Evolutionary conservation across 176 grass and related monocot genomes (phyloP), one percentile per base, ranked within the genome.

Genomic region (Chloris gayana): DNA sequence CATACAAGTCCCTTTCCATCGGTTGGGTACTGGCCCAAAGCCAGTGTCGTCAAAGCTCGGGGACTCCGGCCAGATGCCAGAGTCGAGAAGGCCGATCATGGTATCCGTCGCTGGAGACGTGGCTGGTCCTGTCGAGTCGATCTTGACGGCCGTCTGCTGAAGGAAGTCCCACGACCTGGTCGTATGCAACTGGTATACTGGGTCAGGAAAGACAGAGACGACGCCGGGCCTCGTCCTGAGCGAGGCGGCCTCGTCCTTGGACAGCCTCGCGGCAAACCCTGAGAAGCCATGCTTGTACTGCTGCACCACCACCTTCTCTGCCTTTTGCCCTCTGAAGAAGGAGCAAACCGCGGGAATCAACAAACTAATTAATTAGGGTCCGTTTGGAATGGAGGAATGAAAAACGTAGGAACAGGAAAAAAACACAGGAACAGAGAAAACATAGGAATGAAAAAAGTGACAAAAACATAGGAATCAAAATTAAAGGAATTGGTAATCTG

Each of bases 21-120:
- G 67, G 32, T 12, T 54, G 1, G 92, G 95, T 24, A 91, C 21
- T 0, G 34, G 49, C 9, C 85, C 78, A 42, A 94, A 87, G 34
- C 87, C 88, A 26, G 87, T 38, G 74, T 98, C 95, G 18, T 34
- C 59, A 78, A 98, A 98, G 87, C 95, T 98, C 14, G 76, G 72
- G 0, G 92, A 98, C 80, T 98, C 95, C n/a, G 95, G 95, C 95
- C 95, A 98, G 83, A 98, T 92, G 38, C 95, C 95, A 70, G 95
- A 90, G 82, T 98, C 95, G 11, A 94, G 85, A 12, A 94, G 81
- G 1, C 95, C 92, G 18, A 98, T 85, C 56, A 98, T 87, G 62
- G 92, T 89, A 32, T 92, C 95, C 38, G 92, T 42, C n/a, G n/a
- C n/a, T n/a, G n/a, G n/a, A n/a, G n/a, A n/a, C n/a, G n/a, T n/a